Evolutionary conservation across 768 basidiomycete genomes (phyloP).

Genomic region (Cubamyces lactineus): DNA sequence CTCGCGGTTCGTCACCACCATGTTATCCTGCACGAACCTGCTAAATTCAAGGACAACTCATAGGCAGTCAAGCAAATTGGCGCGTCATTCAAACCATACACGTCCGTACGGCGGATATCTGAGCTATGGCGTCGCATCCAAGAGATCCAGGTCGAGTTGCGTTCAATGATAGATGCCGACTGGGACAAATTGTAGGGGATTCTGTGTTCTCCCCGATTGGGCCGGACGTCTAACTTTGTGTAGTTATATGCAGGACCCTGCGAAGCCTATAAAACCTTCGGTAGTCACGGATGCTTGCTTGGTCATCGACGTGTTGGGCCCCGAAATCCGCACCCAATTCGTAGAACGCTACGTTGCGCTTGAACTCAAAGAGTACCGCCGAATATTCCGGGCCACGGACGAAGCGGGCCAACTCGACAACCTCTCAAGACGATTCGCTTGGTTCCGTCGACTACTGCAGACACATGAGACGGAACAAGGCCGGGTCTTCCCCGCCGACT

Average conservation of each 20-base stretch:
- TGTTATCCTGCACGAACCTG: not conserved
- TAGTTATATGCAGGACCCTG: conserved; percentile 79
- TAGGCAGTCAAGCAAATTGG: conserved; percentile 91
- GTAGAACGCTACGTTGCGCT: conserved; percentile 88
- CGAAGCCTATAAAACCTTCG: conserved; percentile 63
- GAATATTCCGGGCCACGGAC: conserved; percentile 90
- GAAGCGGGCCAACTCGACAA: conserved; percentile 98
- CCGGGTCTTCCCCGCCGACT: conserved; percentile 79
- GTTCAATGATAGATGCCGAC: conserved; percentile 81
- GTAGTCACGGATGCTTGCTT: conserved; percentile 81
- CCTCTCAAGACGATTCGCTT: conserved; percentile 87
- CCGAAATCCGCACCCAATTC: conserved; percentile 78
- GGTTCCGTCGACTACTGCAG: conserved; percentile 87
- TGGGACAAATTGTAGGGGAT: conserved; percentile 88
- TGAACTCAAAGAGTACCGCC: conserved; percentile 93
- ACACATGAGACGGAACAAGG: conserved; percentile 89
- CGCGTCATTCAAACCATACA: conserved; percentile 77
- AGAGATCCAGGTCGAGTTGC: conserved; percentile 81
- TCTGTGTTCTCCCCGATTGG: not conserved
- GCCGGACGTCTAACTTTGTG: not conserved
- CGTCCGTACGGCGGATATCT: conserved; percentile 73
- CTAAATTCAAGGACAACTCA: not conserved
- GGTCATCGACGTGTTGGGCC: conserved; percentile 88
- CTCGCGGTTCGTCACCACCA: conserved; percentile 58
- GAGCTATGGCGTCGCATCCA: conserved; percentile 80